A percentile compares a stretch with the other conserved stretches of the same genome.
These are phyloP conservation scores for Linaria vulgaris DNA, from an alignment of 257 asterid genomes.

Conservation along the genomic window DNA sequence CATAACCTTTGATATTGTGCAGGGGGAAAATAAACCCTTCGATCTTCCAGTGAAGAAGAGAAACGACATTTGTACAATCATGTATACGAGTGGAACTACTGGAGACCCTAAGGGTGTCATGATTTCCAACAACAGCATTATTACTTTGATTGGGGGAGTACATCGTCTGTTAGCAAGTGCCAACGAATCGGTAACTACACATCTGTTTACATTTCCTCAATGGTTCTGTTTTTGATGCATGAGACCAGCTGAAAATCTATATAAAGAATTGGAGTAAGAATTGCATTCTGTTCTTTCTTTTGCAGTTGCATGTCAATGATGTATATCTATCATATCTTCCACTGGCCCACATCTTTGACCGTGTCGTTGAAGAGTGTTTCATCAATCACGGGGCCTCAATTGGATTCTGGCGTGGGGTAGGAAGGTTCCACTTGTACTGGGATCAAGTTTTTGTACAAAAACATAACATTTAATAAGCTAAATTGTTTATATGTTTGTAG, in stretches of 20 bases:
- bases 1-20: slow-evolving; percentile 21
- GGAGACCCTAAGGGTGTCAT: slow-evolving; percentile 67
- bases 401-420: slow-evolving; percentile 72
- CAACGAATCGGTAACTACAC: slow-evolving; percentile 41
- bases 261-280: not conserved
- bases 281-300: slow-evolving; percentile 17
- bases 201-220: slow-evolving; percentile 4
- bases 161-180: slow-evolving; percentile 41
- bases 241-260: not conserved
- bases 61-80: slow-evolving; percentile 55
- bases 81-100: slow-evolving; percentile 67
- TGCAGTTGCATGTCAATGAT: slow-evolving; percentile 43
- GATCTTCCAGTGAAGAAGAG: slow-evolving; percentile 53
- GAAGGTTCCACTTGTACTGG: slow-evolving; percentile 10
- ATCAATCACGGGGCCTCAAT: slow-evolving; percentile 51
- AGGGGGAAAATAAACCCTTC: slow-evolving; percentile 48
- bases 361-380: slow-evolving; percentile 51
- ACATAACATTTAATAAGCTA: not conserved
- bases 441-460: not conserved
- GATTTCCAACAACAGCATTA: slow-evolving; percentile 55
- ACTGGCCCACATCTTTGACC: slow-evolving; percentile 60
- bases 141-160: slow-evolving; percentile 50
- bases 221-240: not conserved
- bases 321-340: slow-evolving; percentile 57
- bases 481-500: slow-evolving; percentile 26